Evolutionary conservation across 2,329 filamentous ascomycete genomes (phyloP).

Genomic region (Coniochaeta hoffmannii): DNA sequence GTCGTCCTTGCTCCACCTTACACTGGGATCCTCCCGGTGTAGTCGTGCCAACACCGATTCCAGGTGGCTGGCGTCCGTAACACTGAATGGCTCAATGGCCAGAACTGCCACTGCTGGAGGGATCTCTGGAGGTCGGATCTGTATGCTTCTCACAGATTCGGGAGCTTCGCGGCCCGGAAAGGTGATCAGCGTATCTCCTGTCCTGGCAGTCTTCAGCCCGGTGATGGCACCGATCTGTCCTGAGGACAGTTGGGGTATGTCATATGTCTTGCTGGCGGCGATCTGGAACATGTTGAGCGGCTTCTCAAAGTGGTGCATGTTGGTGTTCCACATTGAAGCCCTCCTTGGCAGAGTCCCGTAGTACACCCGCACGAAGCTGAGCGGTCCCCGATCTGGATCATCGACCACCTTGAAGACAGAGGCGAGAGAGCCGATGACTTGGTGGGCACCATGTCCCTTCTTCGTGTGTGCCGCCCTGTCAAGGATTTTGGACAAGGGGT

Average conservation of each 20-base stretch:
- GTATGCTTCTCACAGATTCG: slow-evolving; percentile 63
- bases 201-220: slow-evolving; percentile 84
- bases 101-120: slow-evolving; percentile 95
- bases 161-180: slow-evolving; percentile 57
- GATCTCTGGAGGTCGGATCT: slow-evolving; percentile 80
- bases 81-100: slow-evolving; percentile 66
- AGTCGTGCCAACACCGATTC: slow-evolving; percentile 69
- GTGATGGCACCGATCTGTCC: slow-evolving; percentile 93
- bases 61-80: slow-evolving; percentile 67
- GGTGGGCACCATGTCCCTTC: slow-evolving; percentile 15
- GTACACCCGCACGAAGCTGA: slow-evolving; percentile 91
- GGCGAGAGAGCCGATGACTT: slow-evolving; percentile 38
- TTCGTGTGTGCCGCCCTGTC: slow-evolving; percentile 9
- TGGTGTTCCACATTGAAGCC: slow-evolving; percentile 77
- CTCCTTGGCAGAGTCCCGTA: slow-evolving; percentile 72
- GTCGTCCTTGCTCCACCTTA: slow-evolving; percentile 76
- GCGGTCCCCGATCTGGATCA: slow-evolving; percentile 74
- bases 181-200: slow-evolving; percentile 83
- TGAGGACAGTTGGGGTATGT: slow-evolving; percentile 70
- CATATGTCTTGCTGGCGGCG: slow-evolving; percentile 79
- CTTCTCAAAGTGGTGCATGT: slow-evolving; percentile 69
- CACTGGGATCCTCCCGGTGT: slow-evolving; percentile 84
- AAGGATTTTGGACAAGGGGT: slow-evolving; percentile 35
- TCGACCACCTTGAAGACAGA: slow-evolving; percentile 94
- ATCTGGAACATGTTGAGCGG: slow-evolving; percentile 80